phyloP scores from a whole-genome alignment of 306 rosid species.

The Vigna trinervia region DNA sequence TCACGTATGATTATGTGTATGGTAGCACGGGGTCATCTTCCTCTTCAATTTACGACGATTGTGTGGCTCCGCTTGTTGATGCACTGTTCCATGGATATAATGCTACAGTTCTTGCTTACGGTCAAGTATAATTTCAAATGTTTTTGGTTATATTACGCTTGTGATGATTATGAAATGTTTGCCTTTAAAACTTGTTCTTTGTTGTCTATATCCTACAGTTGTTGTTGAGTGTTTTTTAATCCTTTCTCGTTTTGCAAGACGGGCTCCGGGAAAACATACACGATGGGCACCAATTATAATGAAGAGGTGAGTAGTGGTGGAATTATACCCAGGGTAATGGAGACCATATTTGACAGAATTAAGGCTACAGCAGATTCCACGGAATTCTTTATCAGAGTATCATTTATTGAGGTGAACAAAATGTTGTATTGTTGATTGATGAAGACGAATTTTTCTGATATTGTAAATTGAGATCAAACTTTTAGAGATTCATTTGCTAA shows the following conservation, averaged over 20 bases:
- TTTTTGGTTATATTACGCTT: neutral
- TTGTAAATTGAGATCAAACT: slow-evolving; percentile 24
- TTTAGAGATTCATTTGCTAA: slow-evolving; percentile 22
- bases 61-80: slow-evolving; percentile 89
- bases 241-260: slow-evolving; percentile 58
- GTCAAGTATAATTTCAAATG: slow-evolving; percentile 67
- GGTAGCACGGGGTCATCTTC: slow-evolving; percentile 59
- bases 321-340: slow-evolving; percentile 80
- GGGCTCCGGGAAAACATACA: slow-evolving; percentile 89
- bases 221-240: slow-evolving; percentile 15
- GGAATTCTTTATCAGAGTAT: slow-evolving; percentile 79
- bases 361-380: slow-evolving; percentile 52
- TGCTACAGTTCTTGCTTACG: slow-evolving; percentile 96
- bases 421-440: neutral
- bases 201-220: neutral
- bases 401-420: slow-evolving; percentile 85
- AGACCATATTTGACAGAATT: slow-evolving; percentile 61
- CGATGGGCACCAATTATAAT: slow-evolving; percentile 73
- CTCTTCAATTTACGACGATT: slow-evolving; percentile 64
- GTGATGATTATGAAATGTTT: neutral
- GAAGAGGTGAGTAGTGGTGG: slow-evolving; percentile 74
- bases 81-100: slow-evolving; percentile 91
- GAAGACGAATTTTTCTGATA: neutral
- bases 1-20: slow-evolving; percentile 85
- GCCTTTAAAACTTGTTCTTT: neutral